Evolutionary conservation across 2,329 filamentous ascomycete species (phyloP), one percentile per base, ranked within the genome.

Genomic region (Aulographum hederae): DNA sequence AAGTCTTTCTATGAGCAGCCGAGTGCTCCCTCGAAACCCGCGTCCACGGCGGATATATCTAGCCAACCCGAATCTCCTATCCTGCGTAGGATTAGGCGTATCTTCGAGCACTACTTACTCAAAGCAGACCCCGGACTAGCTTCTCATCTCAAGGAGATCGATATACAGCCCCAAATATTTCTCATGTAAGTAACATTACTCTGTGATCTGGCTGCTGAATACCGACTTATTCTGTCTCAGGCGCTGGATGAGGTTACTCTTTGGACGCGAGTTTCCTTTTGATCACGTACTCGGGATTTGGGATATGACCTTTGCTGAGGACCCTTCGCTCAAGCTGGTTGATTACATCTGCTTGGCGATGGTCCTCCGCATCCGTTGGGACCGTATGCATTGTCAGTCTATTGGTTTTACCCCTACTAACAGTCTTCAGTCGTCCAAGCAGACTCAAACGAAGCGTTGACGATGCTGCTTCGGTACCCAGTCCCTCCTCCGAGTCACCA

Each of bases 161-260:
- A 94, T 37, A 74, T 98, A 38, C 58, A 94, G n/a, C 89, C 89
- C 2, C 89, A 98, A 45, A 86, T 98, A 31, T 98, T 95, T 47
- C 59, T 95, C 16, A 91, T 95, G 79, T 89, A 56, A 51, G 68
- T 48, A 32, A 10, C 13, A 12, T 12, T 28, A 28, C 13, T 20
- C 8, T 17, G 15, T n/a, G 21, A n/a, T 16, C 26, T n/a, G 2
- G 8, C 8, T 30, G 14, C 13, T 30, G 18, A 11, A 14, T 21
- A 13, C 17, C 29, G 14, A 10, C 18, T 28, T 27, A 23, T 10
- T 11, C 21, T 31, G 23, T 12, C 30, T 12, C 26, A 85, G 79
- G 39, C 82, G 89, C 35, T 98, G 89, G 89, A 78, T 95, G 35
- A 73, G 89, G 18, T 68, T 98, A 1, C 58, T 98, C 0, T 95